These are phyloP conservation scores for Rhizopogon vinicolor DNA, from an alignment of 768 basidiomycete species.

Conservation along the genomic window DNA sequence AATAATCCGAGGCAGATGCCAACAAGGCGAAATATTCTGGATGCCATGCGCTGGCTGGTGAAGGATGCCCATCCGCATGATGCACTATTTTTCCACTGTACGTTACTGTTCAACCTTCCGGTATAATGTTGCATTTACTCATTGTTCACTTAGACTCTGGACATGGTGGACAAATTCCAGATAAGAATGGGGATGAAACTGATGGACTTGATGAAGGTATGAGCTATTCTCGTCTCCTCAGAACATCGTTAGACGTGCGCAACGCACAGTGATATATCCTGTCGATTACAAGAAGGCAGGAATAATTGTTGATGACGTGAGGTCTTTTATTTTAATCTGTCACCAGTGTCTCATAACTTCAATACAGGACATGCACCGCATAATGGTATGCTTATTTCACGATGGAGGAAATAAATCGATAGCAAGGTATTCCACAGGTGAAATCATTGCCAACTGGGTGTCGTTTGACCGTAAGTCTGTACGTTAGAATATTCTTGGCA, in stretches of 20 bases:
- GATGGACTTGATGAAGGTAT: slow-evolving; percentile 79
- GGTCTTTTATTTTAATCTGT: slow-evolving; percentile 14
- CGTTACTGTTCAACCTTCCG: slow-evolving; percentile 1
- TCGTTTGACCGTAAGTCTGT: slow-evolving; percentile 46
- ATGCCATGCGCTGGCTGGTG: slow-evolving; percentile 65
- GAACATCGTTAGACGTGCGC: not conserved
- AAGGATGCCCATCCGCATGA: slow-evolving; percentile 63
- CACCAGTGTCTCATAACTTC: not conserved
- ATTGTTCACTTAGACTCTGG: slow-evolving; percentile 64
- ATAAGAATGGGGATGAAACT: slow-evolving; percentile 71
- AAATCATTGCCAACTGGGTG: slow-evolving; percentile 60
- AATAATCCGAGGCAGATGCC: slow-evolving; percentile 40
- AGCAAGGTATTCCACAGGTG: slow-evolving; percentile 25
- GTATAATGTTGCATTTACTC: not conserved
- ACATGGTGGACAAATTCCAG: slow-evolving; percentile 89
- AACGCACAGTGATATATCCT: slow-evolving; percentile 76
- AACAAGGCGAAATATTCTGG: slow-evolving; percentile 50
- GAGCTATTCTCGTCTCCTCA: not conserved
- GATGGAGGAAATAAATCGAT: not conserved
- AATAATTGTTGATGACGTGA: slow-evolving; percentile 74
- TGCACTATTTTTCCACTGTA: slow-evolving; percentile 75
- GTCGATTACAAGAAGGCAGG: slow-evolving; percentile 76
- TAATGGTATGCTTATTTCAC: slow-evolving; percentile 30
- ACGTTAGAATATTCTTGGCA: not conserved
- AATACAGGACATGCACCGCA: slow-evolving; percentile 34